A percentile compares a stretch with the other conserved stretches of the same genome.
Conservation (phyloP, 2,329 filamentous ascomycete genomes). For the Rugonectria rugulosa region DNA sequence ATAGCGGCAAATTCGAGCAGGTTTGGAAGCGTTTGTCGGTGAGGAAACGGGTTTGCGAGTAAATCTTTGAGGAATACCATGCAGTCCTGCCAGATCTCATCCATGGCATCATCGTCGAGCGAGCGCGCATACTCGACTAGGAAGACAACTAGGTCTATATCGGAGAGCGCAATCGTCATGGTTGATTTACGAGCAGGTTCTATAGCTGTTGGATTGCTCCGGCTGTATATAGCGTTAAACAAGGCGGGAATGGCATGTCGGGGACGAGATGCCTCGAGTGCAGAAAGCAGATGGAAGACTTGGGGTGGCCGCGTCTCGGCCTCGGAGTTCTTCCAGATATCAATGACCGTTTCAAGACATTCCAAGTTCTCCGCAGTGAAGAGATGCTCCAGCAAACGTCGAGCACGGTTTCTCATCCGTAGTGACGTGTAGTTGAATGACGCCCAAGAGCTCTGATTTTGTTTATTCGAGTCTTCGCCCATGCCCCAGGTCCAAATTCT, state of each 20-base stretch:
- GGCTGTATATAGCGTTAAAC: slow-evolving; percentile 95
- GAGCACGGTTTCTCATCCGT: slow-evolving; percentile 87
- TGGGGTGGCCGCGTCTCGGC: slow-evolving; percentile 61
- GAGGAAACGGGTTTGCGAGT: slow-evolving; percentile 91
- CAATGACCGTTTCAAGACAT: slow-evolving; percentile 89
- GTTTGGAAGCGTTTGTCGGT: slow-evolving; percentile 86
- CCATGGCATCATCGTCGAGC: slow-evolving; percentile 95
- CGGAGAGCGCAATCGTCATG: slow-evolving; percentile 82
- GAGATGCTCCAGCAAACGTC: slow-evolving; percentile 88
- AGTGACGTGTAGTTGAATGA: slow-evolving; percentile 92
- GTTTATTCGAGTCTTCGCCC: slow-evolving; percentile 62
- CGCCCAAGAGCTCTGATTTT: slow-evolving; percentile 74
- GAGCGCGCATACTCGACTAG: slow-evolving; percentile 89
- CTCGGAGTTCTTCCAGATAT: slow-evolving; percentile 74
- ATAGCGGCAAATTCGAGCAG: slow-evolving; percentile 89
- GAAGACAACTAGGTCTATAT: slow-evolving; percentile 86
- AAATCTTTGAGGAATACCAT: slow-evolving; percentile 90
- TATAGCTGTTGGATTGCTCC: slow-evolving; percentile 83
- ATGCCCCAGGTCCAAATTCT: slow-evolving; percentile 95
- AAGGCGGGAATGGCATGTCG: slow-evolving; percentile 92
- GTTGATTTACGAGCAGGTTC: slow-evolving; percentile 85
- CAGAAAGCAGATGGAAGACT: slow-evolving; percentile 87
- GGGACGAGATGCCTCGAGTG: slow-evolving; percentile 88
- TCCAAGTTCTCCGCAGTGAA: slow-evolving; percentile 93
- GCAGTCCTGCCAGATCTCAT: slow-evolving; percentile 97